Evolutionary conservation across 192 early-diverging fungal genomes (phyloP), one percentile per base, ranked within the genome.

Genomic region (Backusella mclennaniae): DNA sequence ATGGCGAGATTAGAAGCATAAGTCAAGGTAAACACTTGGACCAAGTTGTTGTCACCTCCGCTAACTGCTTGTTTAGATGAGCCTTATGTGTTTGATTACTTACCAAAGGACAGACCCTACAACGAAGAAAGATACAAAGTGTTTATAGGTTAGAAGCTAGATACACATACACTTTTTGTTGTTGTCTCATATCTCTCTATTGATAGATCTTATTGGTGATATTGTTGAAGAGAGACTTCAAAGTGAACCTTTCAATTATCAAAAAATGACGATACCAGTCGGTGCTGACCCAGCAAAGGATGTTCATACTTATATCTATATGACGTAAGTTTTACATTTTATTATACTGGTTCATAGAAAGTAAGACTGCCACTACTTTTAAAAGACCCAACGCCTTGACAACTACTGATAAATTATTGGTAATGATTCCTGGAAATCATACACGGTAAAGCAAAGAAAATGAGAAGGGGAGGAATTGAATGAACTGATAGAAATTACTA

Each of bases 51-150:
- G 3, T 0, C 33, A 0, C 33, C 2, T 33, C 31, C 33, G 33
- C 56, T 63, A 66, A 77, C 6, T 11, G 7, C 1, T 0, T 3
- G 35, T 11, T 4, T 71, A 83, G 81, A 76, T 52, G 26, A 59
- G 6, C 69, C 78, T 1, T 83, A 79, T 59, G 49, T 59, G 2
- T 83, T 77, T 38, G 79, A 80, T 8, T 72, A 66, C 33, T 29
- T 73, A 6, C 35, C 41, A 38, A 80, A 75, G 9, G 79, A 83
- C 46, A 63, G 73, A 33, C 21, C 41, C 29, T 80, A 83, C 35
- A 83, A 83, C 44, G 78, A 83, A 75, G 69, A 71, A 12, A 19
- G 78, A 44, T 83, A 83, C 9, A 59, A 75, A 23, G 78, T 69
- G 4, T 79, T 83, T 69, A 77, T 77, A 21, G 42, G 82, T 83